Evolutionary conservation across 192 early-diverging fungal species (phyloP), one percentile per base, ranked within the genome.

Genomic region (Anaeromyces robustus): DNA sequence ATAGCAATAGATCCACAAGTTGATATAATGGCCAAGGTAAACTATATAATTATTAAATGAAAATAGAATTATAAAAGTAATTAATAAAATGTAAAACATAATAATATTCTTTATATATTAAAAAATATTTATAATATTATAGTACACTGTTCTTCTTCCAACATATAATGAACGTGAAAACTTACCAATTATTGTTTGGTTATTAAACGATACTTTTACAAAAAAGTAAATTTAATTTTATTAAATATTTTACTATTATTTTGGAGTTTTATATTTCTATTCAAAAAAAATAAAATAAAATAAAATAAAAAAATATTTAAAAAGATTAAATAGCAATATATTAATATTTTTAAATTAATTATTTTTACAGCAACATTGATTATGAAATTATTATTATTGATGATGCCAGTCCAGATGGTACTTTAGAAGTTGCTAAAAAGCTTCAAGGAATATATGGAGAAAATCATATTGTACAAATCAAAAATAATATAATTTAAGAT

Each of bases 111-210:
- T 14, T 39, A 39, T 12, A 14, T 14, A 39, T 39, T 1, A 39
- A 12, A 39, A 39, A 39, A 39, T 14, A 39, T 14, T 39, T 14
- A 41, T 41, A 14, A 14, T 12, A 41, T 16, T 16, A 14, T 68
- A 94, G 85, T 98, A 97, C 86, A 94, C 94, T 18, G 95, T 99
- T 5, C 90, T 99, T 77, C 86, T 99, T n/a, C 97, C 97, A 26
- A 99, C 97, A 29, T 99, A 99, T 88, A 98, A 99, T 82, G 97
- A 99, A 85, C 92, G 96, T 32, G 92, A 96, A 82, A 99, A 99
- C 88, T 87, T 99, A 83, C 97, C 97, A 43, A 93, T 98, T 81
- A 97, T 99, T 81, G 87, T 88, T 77, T 99, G 95, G 95, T 86
- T 99, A 37, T 86, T 98, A 41, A 90, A 92, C 31, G 95, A 94